Evolutionary conservation across 148 eudicot genomes (phyloP).

Genomic region (Fagopyrum esculentum): DNA sequence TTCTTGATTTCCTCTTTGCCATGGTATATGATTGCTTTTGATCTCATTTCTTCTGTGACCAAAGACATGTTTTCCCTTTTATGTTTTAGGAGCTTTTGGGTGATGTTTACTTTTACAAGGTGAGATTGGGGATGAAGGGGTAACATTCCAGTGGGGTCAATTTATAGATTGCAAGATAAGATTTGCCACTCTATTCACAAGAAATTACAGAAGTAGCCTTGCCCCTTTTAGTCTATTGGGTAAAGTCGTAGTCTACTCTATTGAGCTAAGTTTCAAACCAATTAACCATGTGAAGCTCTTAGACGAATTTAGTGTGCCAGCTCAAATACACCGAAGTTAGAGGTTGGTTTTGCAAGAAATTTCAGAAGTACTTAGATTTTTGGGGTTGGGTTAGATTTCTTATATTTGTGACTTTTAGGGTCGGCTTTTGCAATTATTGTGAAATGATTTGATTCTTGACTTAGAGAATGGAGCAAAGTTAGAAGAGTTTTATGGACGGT

Average conservation of each 20-base stretch:
- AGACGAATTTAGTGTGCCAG: not conserved
- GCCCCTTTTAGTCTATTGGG: not conserved
- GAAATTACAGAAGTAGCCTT: not conserved
- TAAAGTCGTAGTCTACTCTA: not conserved
- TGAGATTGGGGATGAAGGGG: not conserved
- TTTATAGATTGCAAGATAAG: not conserved
- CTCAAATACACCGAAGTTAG: not conserved
- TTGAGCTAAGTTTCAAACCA: not conserved
- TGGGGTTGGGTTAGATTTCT: not conserved
- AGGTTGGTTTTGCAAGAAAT: not conserved
- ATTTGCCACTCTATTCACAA: not conserved
- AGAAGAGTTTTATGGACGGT: not conserved
- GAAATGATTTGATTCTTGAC: too few species aligned
- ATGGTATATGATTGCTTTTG: conserved; percentile 7
- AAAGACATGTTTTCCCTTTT: not conserved
- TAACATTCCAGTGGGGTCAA: not conserved
- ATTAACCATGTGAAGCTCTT: not conserved
- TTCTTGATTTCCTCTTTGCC: conserved; percentile 50
- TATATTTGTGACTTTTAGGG: not conserved
- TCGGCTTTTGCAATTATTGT: too few species aligned
- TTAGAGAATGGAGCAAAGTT: not conserved
- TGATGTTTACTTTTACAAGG: not conserved
- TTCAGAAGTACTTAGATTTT: not conserved
- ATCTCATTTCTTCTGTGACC: conserved; percentile 9
- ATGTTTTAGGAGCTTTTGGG: not conserved